Evolutionary conservation across 257 asterid genomes (phyloP), one percentile per base, ranked within the genome.

Genomic region (Anisodus acutangulus): DNA sequence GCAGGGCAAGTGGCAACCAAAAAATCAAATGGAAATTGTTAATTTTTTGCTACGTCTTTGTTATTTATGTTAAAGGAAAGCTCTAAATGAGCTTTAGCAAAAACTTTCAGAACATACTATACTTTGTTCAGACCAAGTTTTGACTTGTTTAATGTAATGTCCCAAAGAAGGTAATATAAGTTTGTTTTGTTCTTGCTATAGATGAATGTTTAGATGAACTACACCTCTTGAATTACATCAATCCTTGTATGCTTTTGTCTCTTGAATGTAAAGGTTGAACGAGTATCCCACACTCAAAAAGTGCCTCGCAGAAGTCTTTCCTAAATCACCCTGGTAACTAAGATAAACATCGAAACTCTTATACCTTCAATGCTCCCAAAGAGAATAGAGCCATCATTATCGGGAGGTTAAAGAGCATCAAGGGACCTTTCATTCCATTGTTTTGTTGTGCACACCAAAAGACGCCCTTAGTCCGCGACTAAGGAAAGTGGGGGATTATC

Each of bases 1-100:
- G 15, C 19, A 16, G 78, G 41, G 78, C 45, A 69, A 39, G 78
- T 69, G 78, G 78, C 78, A 69, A 69, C 53, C 78, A 69, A 49
- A 74, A 74, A 26, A 51, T 53, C 81, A 76, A 53, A 51, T 13
- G 81, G 64, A 76, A 70, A 17, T 70, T 8, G 8, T 70, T 41
- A 37, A 1, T 1, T 31, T 68, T 68, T 68, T 68, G 26, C 12
- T 16, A 6, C 13, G 19, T 76, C 13, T 31, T 51, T 26, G 81
- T 76, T 13, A 13, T 76, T 2, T 53, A 11, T 3, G 3, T 51
- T 26, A 0, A 4, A 26, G 64, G 81, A 76, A 26, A 76, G 63
- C 43, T 72, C 37, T 72, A 47, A 72, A 4, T 72, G 80, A 72
- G 43, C 17, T 72, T 12, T 13, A 26, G 47, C 26, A 11, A 12